phyloP scores from a whole-genome alignment of 352 stramenopile species.

The Albugo laibachii region DNA sequence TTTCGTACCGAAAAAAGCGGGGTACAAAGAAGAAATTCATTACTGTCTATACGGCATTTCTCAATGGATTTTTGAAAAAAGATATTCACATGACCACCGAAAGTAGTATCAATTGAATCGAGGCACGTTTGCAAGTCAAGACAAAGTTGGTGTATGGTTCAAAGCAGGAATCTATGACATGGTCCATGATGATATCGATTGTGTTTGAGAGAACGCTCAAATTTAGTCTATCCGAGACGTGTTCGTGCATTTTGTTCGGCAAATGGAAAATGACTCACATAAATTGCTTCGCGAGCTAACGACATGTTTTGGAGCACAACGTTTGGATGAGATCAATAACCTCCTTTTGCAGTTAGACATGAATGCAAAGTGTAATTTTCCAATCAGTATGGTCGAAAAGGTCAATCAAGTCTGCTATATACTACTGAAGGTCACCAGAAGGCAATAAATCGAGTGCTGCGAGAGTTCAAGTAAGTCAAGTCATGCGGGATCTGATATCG shows the following conservation, averaged over 20 bases:
- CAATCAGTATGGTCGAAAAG: neutral
- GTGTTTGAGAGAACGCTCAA: slow-evolving; percentile 3
- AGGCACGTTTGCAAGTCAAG: slow-evolving; percentile 4
- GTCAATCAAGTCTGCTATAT: neutral
- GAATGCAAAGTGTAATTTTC: neutral
- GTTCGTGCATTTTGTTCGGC: slow-evolving; percentile 8
- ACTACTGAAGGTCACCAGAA: neutral
- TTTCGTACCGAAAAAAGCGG: no score
- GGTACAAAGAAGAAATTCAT: no score
- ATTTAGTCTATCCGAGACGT: slow-evolving; percentile 1
- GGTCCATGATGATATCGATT: slow-evolving; percentile 8
- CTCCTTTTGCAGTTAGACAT: slow-evolving; percentile 3
- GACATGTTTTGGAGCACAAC: slow-evolving; percentile 7
- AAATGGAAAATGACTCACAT: slow-evolving; percentile 1
- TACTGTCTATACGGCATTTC: neutral
- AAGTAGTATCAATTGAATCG: neutral
- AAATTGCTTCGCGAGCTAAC: slow-evolving; percentile 6
- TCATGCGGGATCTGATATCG: neutral
- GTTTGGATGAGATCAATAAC: neutral
- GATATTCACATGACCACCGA: neutral
- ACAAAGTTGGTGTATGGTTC: slow-evolving; percentile 10
- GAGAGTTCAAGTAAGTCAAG: neutral
- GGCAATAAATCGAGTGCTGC: neutral
- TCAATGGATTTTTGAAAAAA: neutral
- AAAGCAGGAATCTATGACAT: slow-evolving; percentile 9